A percentile compares a stretch with the other conserved stretches of the same genome.
Conservation (phyloP, 768 basidiomycete genomes). For the Thelephora ganbajun region DNA sequence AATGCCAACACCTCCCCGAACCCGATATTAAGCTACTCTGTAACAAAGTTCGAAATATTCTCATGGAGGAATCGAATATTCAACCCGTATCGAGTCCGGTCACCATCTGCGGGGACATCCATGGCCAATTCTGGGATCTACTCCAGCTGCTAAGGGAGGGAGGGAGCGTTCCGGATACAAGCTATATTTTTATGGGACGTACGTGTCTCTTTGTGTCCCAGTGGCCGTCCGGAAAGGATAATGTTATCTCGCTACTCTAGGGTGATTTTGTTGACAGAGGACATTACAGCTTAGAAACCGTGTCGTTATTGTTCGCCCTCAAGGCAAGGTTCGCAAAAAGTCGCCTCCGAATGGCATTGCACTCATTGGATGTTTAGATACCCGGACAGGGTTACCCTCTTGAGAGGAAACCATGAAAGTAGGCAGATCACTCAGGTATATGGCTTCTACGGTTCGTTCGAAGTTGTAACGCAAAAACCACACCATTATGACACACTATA, state of each 20-base stretch:
- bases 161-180: conserved; percentile 73
- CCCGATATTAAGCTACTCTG: conserved; percentile 88
- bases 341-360: background rate
- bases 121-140: conserved; percentile 96
- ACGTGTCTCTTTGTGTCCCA: conserved; percentile 17
- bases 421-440: conserved; percentile 97
- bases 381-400: conserved; percentile 81
- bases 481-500: background rate
- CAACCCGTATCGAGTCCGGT: conserved; percentile 93
- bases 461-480: background rate
- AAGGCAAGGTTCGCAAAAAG: conserved; percentile 56
- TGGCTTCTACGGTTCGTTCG: conserved; percentile 81
- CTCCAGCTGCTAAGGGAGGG: conserved; percentile 81
- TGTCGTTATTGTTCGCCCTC: conserved; percentile 74
- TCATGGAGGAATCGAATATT: conserved; percentile 95
- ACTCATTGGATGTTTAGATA: conserved; percentile 37
- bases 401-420: conserved; percentile 94
- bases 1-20: conserved; percentile 82
- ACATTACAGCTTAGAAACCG: conserved; percentile 91
- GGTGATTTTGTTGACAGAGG: conserved; percentile 98
- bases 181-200: conserved; percentile 95
- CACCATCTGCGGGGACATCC: conserved; percentile 92
- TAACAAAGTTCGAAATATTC: conserved; percentile 73
- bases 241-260: conserved; percentile 25
- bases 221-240: background rate